Evolutionary conservation across 2,329 filamentous ascomycete species (phyloP), one percentile per base, ranked within the genome.

Genomic region (Apiospora rasikravindrae): DNA sequence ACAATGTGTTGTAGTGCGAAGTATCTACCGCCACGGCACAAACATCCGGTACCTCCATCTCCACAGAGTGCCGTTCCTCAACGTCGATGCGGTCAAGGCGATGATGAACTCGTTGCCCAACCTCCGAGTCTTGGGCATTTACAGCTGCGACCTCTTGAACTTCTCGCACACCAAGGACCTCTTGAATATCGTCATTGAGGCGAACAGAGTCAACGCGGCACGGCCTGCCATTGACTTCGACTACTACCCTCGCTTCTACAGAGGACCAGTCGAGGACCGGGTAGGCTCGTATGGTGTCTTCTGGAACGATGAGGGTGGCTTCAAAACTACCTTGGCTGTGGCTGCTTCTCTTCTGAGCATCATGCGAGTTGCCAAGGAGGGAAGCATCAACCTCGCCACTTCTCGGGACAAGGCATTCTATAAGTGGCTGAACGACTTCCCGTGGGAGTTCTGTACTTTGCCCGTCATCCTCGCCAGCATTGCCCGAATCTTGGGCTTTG

Each of bases 61-160:
- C 0, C 76, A 79, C n/a, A 70, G 76, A 1, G 67, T 79, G 7
- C 74, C 78, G 0, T 77, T 75, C 71, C 29, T 82, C 4, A 74
- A 79, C 24, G 4, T 77, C 0, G 10, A 47, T 1, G 53, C 76
- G 1, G 44, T 81, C 2, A 40, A 72, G 51, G 42, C 68, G 4
- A 74, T 78, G 4, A n/a, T 82, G 0, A 42, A 71, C 1, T 10
- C 44, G 0, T 71, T 78, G 42, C 76, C 76, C 0, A 74, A 72
- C 22, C 73, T 82, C 0, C 70, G 76, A 61, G 53, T 70, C 0
- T 44, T 82, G 1, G 73, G 76, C 8, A 67, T 82, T 0, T 73
- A 79, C 40, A 75, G 79, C 8, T 82, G 80, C 69, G 79, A 80
- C 19, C 70, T 81, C 0, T 45, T 82, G 0, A 75, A 79, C 67